Base-by-base conservation (phyloP, 345 rosid species). In the Erysimum cheiranthoides region DNA sequence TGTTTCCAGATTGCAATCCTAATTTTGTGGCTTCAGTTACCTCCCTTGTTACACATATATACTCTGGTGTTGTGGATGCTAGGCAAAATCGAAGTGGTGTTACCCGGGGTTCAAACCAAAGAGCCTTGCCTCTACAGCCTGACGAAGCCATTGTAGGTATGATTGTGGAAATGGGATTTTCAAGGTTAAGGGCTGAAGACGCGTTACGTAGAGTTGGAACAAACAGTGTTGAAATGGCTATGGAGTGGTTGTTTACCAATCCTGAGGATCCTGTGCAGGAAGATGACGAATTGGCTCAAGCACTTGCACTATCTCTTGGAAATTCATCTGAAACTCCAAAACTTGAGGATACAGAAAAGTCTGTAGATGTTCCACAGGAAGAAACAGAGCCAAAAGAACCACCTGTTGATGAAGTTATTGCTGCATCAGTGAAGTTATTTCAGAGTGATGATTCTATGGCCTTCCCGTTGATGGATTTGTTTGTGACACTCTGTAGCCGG, bases 161-260 rank as follows among this genome's bases (percentile, higher is more conserved):
- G 77, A 94, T 94, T 68, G 95, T 90, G 73, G 97, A 90, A 81
- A 94, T 94, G 98, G 98, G 98, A 39, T 90, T 94, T 82, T 87
- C 96, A 75, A 90, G 97, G 88, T 86, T 90, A 80, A 92, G 98
- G 85, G 98, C 96, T 6, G 97, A 92, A 83, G 93, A 90, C 60
- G 96, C 98, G 2, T 74, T 94, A 82, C 84, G 98, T 71, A 85
- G 95, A 64, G 93, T 90, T 74, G 97, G 91, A 82, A 85, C 98
- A 38, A 94, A 94, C 76, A 94, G 96, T 86, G 97, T 94, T 68
- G 98, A 92, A 76, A 82, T 94, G 92, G 98, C 98, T 32, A 94
- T 88, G 93, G 98, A 94, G 78, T 94, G 97, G 97, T 73, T 94
- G 67, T 78, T 87, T 80, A 89, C 78, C 83, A 93, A 94, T 83